Evolutionary conservation across 2,329 filamentous ascomycete species (phyloP), one percentile per base, ranked within the genome.

Genomic region (Cadophora sp.): DNA sequence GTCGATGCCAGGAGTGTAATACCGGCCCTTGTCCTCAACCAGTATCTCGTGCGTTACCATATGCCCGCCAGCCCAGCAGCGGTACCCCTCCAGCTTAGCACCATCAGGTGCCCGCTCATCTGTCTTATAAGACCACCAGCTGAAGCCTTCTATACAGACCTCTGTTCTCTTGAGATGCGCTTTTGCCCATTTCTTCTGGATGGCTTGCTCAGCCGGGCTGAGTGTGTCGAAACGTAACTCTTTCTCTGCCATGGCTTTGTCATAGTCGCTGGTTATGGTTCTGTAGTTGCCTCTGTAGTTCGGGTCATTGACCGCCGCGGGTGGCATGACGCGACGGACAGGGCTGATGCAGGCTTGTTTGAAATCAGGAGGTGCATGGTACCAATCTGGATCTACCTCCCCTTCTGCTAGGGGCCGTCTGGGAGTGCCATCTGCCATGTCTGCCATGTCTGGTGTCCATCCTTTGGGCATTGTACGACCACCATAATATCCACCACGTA

Each of bases 21-120:
- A 61, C 3, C 26, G 6, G 12, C 37, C 37, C 16, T 40, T 46
- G 24, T 40, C 58, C 58, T 61, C 58, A 29, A 40, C 58, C 19
- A 61, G 24, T 9, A 61, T 22, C 11, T 61, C 58, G 12, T 61
- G 37, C 16, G 58, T 61, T 14, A 61, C 40, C 37, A 61, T 4
- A n/a, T 61, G 58, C 9, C 40, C 37, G 24, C 58, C 58, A 22
- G 31, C 58, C 34, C 40, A 43, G 24, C 58, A 61, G 40, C 58
- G 58, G 11, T 61, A 61, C 8, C 58, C 58, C 14, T 61, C 34
- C 8, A 34, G 27, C 27, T 58, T 46, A 12, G 34, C 4, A 0
- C 43, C 27, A 56, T 48, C 51, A n/a, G 14, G 26, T 29, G 24
- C 14, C 4, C 4, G 26, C 24, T 55, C 51, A 8, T 55, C 16